A percentile compares a stretch with the other conserved stretches of the same genome.
Conservation (phyloP, 495 filamentous ascomycete genomes). For the Xylaria intraflava region DNA sequence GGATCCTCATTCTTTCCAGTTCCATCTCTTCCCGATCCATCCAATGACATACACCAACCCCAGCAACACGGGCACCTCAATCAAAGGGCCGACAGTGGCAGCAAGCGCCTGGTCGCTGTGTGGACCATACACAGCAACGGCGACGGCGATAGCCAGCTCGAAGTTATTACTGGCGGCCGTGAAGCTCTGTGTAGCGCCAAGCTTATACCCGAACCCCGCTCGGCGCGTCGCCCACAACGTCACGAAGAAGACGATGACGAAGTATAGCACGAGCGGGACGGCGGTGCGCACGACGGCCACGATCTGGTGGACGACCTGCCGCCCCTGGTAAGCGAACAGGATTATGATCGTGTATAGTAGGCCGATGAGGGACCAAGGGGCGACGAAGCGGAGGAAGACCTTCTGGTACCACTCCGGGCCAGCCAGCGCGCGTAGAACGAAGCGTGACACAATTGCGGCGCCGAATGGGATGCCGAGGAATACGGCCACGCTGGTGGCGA, state of each 20-base stretch:
- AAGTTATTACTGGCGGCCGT: constrained; percentile 96
- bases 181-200: constrained; percentile 77
- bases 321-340: constrained; percentile 76
- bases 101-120: constrained; percentile 79
- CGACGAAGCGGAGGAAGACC: constrained; percentile 59
- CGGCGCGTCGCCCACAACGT: constrained; percentile 54
- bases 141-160: constrained; percentile 88
- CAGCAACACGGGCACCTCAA: constrained; percentile 84
- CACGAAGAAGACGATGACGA: constrained; percentile 61
- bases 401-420: constrained; percentile 58
- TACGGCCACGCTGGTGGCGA: constrained; percentile 72
- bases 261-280: constrained; percentile 76
- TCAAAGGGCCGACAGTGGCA: constrained; percentile 82
- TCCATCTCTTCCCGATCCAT: constrained; percentile 47
- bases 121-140: constrained; percentile 75
- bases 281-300: constrained; percentile 73
- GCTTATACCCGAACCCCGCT: constrained; percentile 66
- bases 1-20: constrained; percentile 44
- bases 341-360: constrained; percentile 82
- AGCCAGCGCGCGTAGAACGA: constrained; percentile 49
- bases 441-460: constrained; percentile 70
- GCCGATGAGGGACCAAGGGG: constrained; percentile 74
- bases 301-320: constrained; percentile 75
- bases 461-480: constrained; percentile 83
- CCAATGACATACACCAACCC: constrained; percentile 73